These are phyloP conservation scores for Uromyces viciae-fabae DNA, from an alignment of 1,284 basidiomycete genomes.

Conservation along the genomic window DNA sequence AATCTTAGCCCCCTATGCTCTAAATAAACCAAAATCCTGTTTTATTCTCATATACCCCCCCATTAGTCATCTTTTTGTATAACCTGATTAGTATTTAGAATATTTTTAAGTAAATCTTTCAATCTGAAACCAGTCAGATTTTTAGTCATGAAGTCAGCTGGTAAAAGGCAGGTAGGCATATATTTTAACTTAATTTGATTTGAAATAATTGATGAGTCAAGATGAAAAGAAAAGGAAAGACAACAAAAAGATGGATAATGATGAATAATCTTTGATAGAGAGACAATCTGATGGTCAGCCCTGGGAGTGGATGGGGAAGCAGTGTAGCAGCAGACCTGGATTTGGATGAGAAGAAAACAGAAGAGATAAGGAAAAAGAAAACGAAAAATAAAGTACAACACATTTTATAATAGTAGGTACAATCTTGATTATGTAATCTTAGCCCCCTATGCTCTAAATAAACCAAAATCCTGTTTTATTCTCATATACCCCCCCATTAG, in stretches of 20 bases:
- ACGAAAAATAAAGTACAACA: neutral
- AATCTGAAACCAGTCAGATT: no score
- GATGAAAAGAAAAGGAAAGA: no score
- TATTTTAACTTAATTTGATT: neutral
- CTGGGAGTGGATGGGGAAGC: no score
- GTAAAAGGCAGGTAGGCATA: neutral
- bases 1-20: neutral
- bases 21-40: neutral
- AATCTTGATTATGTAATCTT: neutral
- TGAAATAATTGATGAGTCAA: no score
- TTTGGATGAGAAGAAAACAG: neutral
- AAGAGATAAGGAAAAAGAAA: neutral
- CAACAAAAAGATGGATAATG: no score
- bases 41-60: neutral
- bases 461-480: neutral
- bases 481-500: neutral
- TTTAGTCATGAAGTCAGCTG: neutral
- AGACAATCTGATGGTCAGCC: no score
- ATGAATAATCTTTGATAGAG: no score
- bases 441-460: neutral
- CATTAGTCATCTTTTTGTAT: neutral
- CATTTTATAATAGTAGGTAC: neutral
- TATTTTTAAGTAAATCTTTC: no score
- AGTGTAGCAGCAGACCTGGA: no score
- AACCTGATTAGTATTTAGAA: no score